These are phyloP conservation scores for Torrubiellomyces zombiae DNA, from an alignment of 2,329 filamentous ascomycete genomes.

Conservation along the genomic window DNA sequence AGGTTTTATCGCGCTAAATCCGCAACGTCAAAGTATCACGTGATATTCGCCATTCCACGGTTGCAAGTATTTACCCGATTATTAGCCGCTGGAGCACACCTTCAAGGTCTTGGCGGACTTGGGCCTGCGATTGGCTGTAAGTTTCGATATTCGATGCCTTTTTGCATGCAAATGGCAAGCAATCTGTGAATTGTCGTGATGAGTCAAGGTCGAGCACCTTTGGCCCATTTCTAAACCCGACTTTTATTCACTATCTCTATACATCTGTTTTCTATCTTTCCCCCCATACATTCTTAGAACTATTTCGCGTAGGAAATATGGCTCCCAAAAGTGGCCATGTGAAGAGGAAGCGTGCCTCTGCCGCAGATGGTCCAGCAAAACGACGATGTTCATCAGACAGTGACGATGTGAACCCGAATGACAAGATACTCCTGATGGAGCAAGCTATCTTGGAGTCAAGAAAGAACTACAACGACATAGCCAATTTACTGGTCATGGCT, in stretches of 20 bases:
- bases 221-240: too few species aligned
- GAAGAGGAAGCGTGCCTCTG: slow-evolving; percentile 36
- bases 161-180: too few species aligned
- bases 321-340: slow-evolving; percentile 5
- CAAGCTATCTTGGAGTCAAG: slow-evolving; percentile 68
- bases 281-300: too few species aligned
- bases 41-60: too few species aligned
- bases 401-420: slow-evolving; percentile 36
- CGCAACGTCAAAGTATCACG: slow-evolving; percentile 20
- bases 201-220: too few species aligned
- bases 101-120: slow-evolving; percentile 12
- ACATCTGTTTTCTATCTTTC: too few species aligned
- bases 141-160: too few species aligned
- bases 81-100: too few species aligned
- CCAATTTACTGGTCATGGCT: slow-evolving; percentile 43
- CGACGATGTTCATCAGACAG: slow-evolving; percentile 29
- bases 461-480: slow-evolving; percentile 86
- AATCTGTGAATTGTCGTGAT: too few species aligned
- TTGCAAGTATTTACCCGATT: too few species aligned
- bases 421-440: slow-evolving; percentile 60
- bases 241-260: too few species aligned
- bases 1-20: slow-evolving; percentile 33
- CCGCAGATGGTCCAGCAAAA: slow-evolving; percentile 30
- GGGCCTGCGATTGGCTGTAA: slow-evolving; percentile 4
- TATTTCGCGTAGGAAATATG: too few species aligned